These are phyloP conservation scores for Reticulascus tulasneorum DNA, from an alignment of 2,329 filamentous ascomycete genomes.

Conservation along the genomic window DNA sequence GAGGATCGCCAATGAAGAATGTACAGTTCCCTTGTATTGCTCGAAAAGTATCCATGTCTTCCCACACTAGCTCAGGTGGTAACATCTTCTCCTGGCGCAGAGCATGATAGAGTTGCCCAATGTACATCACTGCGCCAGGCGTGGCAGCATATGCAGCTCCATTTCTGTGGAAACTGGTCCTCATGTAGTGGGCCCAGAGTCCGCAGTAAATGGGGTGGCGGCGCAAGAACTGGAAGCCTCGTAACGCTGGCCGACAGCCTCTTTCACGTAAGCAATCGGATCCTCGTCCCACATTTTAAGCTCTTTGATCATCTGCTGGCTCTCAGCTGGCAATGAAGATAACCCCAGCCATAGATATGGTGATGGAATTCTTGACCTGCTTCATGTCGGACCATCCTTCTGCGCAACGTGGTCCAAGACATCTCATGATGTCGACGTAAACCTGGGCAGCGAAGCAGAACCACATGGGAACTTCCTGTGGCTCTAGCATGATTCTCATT, in stretches of 20 bases:
- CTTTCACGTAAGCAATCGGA: slow-evolving; percentile 5
- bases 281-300: slow-evolving; percentile 13
- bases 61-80: slow-evolving; percentile 5
- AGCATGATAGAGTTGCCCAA: slow-evolving; percentile 19
- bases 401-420: neutral
- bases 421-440: slow-evolving; percentile 17
- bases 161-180: slow-evolving; percentile 8
- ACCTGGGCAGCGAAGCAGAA: slow-evolving; percentile 14
- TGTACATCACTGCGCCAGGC: slow-evolving; percentile 14
- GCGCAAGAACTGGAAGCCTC: slow-evolving; percentile 15
- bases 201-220: slow-evolving; percentile 18
- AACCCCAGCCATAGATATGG: neutral
- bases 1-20: slow-evolving; percentile 18
- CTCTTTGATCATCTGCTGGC: slow-evolving; percentile 1
- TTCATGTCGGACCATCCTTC: neutral
- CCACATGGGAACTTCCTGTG: slow-evolving; percentile 8
- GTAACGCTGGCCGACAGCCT: neutral
- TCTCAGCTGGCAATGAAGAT: neutral
- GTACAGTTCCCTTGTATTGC: slow-evolving; percentile 13
- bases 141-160: slow-evolving; percentile 12
- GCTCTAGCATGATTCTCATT: neutral
- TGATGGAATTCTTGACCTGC: neutral
- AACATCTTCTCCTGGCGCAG: slow-evolving; percentile 16
- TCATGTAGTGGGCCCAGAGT: slow-evolving; percentile 16
- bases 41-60: slow-evolving; percentile 13